Conservation (phyloP, 257 asterid genomes). For the Solanum sejunctum region DNA sequence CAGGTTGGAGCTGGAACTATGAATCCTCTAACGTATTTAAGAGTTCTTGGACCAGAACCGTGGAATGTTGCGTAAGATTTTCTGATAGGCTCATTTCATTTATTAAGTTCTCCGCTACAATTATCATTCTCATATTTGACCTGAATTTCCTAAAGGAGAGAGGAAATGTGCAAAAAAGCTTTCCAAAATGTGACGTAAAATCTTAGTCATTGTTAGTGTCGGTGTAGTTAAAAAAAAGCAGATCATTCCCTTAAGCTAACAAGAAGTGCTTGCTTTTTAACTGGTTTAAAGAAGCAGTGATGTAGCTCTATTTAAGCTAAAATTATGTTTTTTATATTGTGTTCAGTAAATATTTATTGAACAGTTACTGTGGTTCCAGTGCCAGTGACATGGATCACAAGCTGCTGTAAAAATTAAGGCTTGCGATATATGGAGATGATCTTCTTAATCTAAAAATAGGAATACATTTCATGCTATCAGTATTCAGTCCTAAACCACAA, state of each 20-base stretch:
- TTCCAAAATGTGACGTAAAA: background rate
- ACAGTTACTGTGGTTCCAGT: background rate
- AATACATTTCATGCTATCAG: background rate
- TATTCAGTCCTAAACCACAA: background rate
- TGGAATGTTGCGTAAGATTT: constrained; percentile 96
- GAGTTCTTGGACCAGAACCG: constrained; percentile 98
- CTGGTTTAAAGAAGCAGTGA: background rate
- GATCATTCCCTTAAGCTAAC: background rate
- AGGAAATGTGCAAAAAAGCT: background rate
- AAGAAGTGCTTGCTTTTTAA: background rate
- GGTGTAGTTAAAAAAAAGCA: background rate
- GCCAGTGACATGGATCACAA: background rate
- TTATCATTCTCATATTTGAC: background rate
- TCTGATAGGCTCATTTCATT: background rate
- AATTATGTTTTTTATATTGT: background rate
- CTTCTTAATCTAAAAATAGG: background rate
- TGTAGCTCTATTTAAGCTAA: background rate
- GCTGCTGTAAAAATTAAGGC: background rate
- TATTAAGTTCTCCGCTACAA: background rate
- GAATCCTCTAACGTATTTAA: constrained; percentile 89
- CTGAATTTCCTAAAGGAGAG: background rate
- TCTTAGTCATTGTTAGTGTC: background rate
- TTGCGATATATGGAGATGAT: background rate
- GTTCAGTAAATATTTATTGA: background rate
- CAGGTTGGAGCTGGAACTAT: constrained; percentile 99